Base-by-base conservation (phyloP, 2,329 filamentous ascomycete species). In the Cladosporium halotolerans region DNA sequence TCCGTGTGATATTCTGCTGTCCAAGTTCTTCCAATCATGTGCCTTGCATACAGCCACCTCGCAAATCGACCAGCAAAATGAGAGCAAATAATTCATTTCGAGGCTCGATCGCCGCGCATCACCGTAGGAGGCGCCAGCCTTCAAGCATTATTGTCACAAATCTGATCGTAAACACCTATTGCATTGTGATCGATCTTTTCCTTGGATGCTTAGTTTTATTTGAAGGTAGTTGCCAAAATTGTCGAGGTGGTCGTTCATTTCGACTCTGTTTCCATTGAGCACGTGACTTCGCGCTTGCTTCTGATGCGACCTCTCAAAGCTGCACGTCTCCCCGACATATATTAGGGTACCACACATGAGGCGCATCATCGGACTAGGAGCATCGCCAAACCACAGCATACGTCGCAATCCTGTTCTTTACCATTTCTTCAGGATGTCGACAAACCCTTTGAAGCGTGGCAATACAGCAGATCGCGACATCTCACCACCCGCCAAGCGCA, bases 401-500 rank as follows among this genome's bases (percentile, higher is more conserved):
- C 23, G 23, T 28, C 4, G 14, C 11, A 16, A 18, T 4, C 13
- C 10, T 16, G 18, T 18, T 9, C 39, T 38, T 5, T 7, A 38
- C 11, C n/a, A 41, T 5, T 2, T 32, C 23, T 13, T 23, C 4
- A 54, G 16, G 11, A 61, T 62, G 58, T 14, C 57, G 23, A 51
- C 55, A 11, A 18, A 39, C 4, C 44, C 59, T 5, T 55, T 66
- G 59, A 72, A 76, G 59, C 66, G 73, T 33, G 58, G 65, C 13
- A 68, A 62, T 48, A 68, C 71, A 7, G 64, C 67, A 56, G 68
- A 72, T 53, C 65, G 70, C 51, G 68, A 73, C 47, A 74, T 83
- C 42, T 83, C 81, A 52, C 81, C 81, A 42, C 74, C 78, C 18
- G 61, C 76, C 11, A 83, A 79, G 65, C 72, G 80, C 38, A 79